Percentiles rank a stretch among this genome's conserved stretches.
phyloP scores from a whole-genome alignment of 441 rosid genomes.

The Jatropha multifida region DNA sequence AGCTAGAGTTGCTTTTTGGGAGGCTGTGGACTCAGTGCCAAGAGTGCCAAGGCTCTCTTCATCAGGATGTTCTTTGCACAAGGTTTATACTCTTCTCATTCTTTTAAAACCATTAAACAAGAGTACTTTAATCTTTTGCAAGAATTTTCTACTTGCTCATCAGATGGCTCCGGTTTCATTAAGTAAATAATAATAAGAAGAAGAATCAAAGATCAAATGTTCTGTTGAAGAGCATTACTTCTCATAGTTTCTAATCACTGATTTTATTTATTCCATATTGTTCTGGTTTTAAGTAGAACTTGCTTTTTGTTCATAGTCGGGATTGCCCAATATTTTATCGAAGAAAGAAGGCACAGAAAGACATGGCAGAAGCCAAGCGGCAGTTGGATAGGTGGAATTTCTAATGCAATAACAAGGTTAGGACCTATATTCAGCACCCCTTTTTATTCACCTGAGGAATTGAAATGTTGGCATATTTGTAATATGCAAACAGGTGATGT shows the following conservation, averaged over 20 bases:
- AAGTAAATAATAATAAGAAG: background rate
- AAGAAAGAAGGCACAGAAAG: slow-evolving; percentile 95
- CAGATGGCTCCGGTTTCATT: background rate
- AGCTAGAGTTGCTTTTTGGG: slow-evolving; percentile 81
- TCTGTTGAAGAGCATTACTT: background rate
- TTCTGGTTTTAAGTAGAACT: background rate
- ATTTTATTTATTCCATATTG: background rate
- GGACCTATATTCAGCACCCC: background rate
- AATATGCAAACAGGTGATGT: background rate
- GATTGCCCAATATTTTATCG: slow-evolving; percentile 99
- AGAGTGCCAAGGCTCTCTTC: slow-evolving; percentile 98
- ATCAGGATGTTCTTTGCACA: slow-evolving; percentile 97
- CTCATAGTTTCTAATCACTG: background rate
- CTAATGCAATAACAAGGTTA: slow-evolving; percentile 25
- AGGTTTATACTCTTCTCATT: slow-evolving; percentile 44
- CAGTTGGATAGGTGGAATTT: slow-evolving; percentile 89
- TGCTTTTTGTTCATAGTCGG: slow-evolving; percentile 52
- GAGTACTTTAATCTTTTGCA: background rate
- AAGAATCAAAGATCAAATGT: background rate
- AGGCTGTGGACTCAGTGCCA: slow-evolving; percentile 97
- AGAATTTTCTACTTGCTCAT: background rate
- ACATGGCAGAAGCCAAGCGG: slow-evolving; percentile 81
- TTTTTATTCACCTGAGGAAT: background rate
- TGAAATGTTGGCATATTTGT: background rate
- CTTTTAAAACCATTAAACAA: background rate